A percentile compares a stretch with the other conserved stretches of the same genome.
phyloP scores from a whole-genome alignment of 257 asterid species.

The Solanum medicagineum region DNA sequence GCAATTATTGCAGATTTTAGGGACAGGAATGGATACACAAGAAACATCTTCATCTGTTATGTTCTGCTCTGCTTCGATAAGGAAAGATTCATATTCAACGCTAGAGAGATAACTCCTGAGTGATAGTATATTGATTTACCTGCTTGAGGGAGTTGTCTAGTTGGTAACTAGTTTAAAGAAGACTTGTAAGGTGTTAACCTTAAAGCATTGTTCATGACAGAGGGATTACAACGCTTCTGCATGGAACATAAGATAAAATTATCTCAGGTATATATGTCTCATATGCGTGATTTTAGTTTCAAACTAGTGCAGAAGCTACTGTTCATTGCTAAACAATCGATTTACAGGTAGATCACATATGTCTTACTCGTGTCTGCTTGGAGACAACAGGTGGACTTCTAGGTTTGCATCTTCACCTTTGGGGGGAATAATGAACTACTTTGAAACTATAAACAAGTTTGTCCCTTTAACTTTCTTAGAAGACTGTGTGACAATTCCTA shows the following conservation, averaged over 20 bases:
- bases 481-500: too few species aligned
- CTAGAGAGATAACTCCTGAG: slow-evolving; percentile 62
- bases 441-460: too few species aligned
- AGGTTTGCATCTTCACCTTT: background rate
- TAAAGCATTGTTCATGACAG: slow-evolving; percentile 6
- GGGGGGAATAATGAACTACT: too few species aligned
- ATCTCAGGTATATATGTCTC: slow-evolving; percentile 51
- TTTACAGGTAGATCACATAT: slow-evolving; percentile 86
- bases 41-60: slow-evolving; percentile 77
- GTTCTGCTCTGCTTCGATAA: slow-evolving; percentile 76
- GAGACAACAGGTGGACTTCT: slow-evolving; percentile 99
- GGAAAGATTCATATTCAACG: slow-evolving; percentile 86
- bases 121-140: background rate
- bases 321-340: background rate
- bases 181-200: background rate
- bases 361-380: slow-evolving; percentile 88
- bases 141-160: background rate
- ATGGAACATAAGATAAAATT: slow-evolving; percentile 81
- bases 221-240: slow-evolving; percentile 97
- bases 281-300: background rate
- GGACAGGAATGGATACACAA: slow-evolving; percentile 99
- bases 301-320: background rate
- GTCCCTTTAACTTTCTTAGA: slow-evolving; percentile 10
- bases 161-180: background rate
- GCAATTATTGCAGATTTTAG: slow-evolving; percentile 59